These are phyloP conservation scores for Taxawa tesnikishii DNA, from an alignment of 2,329 filamentous ascomycete genomes.

Conservation along the genomic window DNA sequence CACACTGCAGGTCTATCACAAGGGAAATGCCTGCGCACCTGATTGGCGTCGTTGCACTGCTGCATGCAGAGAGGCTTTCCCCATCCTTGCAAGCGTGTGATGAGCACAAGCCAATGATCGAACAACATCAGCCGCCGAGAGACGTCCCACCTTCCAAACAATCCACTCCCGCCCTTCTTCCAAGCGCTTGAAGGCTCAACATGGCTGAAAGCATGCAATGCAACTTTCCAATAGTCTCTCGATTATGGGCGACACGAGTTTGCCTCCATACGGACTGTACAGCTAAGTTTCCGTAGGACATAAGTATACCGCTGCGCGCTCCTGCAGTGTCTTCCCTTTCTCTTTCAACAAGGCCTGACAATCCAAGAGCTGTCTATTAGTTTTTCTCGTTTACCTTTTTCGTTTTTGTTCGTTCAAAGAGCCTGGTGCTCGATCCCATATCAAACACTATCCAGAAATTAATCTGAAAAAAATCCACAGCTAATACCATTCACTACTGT, in stretches of 20 bases:
- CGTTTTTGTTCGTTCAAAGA: slow-evolving; percentile 28
- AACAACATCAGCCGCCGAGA: neutral
- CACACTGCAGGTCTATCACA: neutral
- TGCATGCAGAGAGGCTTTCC: neutral
- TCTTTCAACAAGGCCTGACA: slow-evolving; percentile 38
- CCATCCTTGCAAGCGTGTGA: neutral
- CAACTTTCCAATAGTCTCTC: slow-evolving; percentile 10
- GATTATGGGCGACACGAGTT: no score
- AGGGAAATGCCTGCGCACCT: neutral
- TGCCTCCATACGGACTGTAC: no score
- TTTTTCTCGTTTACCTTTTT: slow-evolving; percentile 28
- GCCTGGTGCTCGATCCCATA: slow-evolving; percentile 32
- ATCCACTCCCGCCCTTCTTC: neutral
- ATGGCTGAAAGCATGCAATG: slow-evolving; percentile 4
- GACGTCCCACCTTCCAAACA: neutral
- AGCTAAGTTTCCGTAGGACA: no score
- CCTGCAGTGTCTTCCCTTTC: slow-evolving; percentile 19
- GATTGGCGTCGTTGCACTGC: neutral
- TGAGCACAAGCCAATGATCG: neutral
- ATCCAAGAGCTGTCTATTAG: slow-evolving; percentile 37
- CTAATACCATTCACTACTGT: slow-evolving; percentile 20
- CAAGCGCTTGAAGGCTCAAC: slow-evolving; percentile 4
- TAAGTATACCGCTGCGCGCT: slow-evolving; percentile 11
- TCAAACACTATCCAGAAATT: slow-evolving; percentile 10
- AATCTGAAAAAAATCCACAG: slow-evolving; percentile 11